Evolutionary conservation across 2,329 filamentous ascomycete species (phyloP).

Genomic region (Sporothrix curviconia): DNA sequence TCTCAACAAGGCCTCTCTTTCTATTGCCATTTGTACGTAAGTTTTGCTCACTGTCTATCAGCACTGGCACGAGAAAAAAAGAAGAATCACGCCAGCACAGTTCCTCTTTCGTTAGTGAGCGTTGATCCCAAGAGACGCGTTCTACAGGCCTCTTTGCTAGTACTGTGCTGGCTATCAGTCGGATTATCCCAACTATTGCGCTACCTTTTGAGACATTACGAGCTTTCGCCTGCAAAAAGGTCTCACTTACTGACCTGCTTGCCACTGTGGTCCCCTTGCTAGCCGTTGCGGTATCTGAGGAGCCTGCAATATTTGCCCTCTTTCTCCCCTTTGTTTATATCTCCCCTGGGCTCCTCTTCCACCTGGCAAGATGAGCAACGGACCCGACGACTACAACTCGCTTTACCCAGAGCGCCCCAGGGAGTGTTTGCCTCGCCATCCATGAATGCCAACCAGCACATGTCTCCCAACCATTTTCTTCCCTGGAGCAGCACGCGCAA

Average conservation of each 20-base stretch:
- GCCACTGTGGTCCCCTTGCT: not conserved
- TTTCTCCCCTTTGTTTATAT: not conserved
- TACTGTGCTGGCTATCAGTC: not conserved
- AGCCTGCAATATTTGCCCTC: not conserved
- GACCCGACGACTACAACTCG: conserved; percentile 19
- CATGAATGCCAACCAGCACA: conserved; percentile 16
- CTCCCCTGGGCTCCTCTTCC: not conserved
- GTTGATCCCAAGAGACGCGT: conserved; percentile 2
- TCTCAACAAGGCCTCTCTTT: not conserved
- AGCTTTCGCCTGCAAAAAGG: not conserved
- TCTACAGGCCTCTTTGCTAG: not conserved
- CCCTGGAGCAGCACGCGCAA: conserved; percentile 12
- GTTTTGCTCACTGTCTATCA: no score
- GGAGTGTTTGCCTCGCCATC: conserved; percentile 16
- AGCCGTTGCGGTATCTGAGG: not conserved
- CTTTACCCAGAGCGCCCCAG: conserved; percentile 22
- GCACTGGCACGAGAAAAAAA: no score
- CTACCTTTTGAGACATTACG: conserved; percentile 7
- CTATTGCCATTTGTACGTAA: not conserved
- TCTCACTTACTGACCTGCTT: conserved; percentile 1
- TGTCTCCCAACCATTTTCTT: conserved; percentile 20
- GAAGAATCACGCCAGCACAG: no score
- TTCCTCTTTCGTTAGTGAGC: not conserved
- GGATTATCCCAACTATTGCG: not conserved
- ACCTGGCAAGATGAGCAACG: conserved; percentile 18